phyloP scores from a whole-genome alignment of 192 early-diverging fungal species.

The Coemansia reversa region DNA sequence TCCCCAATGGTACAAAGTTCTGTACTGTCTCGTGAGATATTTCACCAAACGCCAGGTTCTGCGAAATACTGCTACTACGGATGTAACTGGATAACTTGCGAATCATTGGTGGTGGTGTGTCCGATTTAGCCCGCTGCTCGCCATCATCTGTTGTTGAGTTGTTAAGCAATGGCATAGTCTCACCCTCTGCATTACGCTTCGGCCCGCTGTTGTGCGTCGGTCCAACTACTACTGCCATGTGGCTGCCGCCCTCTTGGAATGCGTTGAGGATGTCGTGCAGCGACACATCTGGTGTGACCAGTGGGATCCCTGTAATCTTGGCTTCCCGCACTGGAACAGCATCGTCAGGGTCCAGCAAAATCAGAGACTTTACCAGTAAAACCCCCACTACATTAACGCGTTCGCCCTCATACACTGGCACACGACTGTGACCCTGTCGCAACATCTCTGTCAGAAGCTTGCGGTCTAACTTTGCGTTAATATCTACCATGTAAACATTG shows the following conservation, averaged over 20 bases:
- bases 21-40: conserved; percentile 41
- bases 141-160: background rate
- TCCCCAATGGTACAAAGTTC: conserved; percentile 59
- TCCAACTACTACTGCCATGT: conserved; percentile 62
- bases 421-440: conserved; percentile 69
- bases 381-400: conserved; percentile 71
- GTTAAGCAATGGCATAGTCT: conserved; percentile 24
- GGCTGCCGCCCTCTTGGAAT: conserved; percentile 80
- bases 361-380: conserved; percentile 72
- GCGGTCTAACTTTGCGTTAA: conserved; percentile 61
- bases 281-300: conserved; percentile 48
- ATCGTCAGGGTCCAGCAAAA: conserved; percentile 73
- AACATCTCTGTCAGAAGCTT: conserved; percentile 61
- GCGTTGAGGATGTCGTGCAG: conserved; percentile 76
- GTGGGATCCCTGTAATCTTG: conserved; percentile 48
- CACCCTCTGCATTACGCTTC: background rate
- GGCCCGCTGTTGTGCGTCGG: background rate
- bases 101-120: conserved; percentile 27
- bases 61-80: conserved; percentile 10
- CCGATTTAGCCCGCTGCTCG: background rate
- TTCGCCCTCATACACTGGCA: conserved; percentile 68
- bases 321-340: conserved; percentile 63
- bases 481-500: conserved; percentile 67
- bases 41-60: conserved; percentile 1
- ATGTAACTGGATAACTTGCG: conserved; percentile 44